phyloP scores from a whole-genome alignment of 2,329 filamentous ascomycete species.

The Cucurbitaria berberidis region DNA sequence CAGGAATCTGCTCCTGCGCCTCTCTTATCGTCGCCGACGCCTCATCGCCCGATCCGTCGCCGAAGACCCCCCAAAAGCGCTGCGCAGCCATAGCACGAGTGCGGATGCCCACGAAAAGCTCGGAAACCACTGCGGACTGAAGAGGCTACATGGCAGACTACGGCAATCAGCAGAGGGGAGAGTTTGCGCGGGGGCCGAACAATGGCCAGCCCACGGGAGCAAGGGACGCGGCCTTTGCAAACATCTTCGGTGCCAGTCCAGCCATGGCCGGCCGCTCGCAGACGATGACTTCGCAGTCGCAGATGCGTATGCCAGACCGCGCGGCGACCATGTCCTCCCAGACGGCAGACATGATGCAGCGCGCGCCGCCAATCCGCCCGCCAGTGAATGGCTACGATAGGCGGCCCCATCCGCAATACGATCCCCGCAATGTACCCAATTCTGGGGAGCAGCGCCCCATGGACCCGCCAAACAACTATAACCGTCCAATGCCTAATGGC shows the following conservation, averaged over 20 bases:
- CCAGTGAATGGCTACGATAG: conserved; percentile 52
- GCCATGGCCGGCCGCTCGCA: conserved; percentile 79
- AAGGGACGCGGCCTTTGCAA: conserved; percentile 93
- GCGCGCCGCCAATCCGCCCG: conserved; percentile 67
- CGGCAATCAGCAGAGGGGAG: conserved; percentile 66
- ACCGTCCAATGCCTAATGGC: conserved; percentile 47
- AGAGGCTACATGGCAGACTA: conserved; percentile 65
- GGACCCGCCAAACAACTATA: conserved; percentile 33
- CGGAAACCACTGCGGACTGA: conserved; percentile 20
- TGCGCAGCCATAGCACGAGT: conserved; percentile 11
- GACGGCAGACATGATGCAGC: conserved; percentile 62
- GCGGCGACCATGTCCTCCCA: conserved; percentile 70
- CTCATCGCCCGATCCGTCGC: conserved; percentile 1
- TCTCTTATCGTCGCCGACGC: not conserved
- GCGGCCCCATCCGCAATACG: conserved; percentile 39
- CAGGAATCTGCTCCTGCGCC: not conserved
- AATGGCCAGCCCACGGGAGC: conserved; percentile 65
- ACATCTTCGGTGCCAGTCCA: conserved; percentile 92
- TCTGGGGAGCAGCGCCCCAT: conserved; percentile 39
- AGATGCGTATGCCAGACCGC: conserved; percentile 68
- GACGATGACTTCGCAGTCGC: conserved; percentile 86
- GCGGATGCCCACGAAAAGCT: conserved; percentile 35
- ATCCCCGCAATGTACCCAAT: conserved; percentile 32
- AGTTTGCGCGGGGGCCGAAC: conserved; percentile 59
- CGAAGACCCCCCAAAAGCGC: conserved; percentile 22